Percentiles rank a stretch among this genome's conserved stretches.
These are phyloP conservation scores for Linanthus parryae DNA, from an alignment of 148 eudicot species.

Conservation along the genomic window DNA sequence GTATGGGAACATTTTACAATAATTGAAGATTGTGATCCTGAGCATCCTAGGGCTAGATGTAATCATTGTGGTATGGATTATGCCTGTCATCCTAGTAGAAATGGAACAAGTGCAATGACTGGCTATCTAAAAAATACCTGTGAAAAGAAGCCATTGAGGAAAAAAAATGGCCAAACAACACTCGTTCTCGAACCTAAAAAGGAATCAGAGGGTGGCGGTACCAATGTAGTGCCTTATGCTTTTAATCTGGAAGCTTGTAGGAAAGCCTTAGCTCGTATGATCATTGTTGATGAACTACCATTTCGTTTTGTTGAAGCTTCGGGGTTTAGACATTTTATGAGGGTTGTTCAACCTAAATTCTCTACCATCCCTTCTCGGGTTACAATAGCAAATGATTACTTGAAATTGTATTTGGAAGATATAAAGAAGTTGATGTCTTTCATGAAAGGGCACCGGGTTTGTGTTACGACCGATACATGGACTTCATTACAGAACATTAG, in stretches of 20 bases:
- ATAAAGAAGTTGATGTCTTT: not conserved
- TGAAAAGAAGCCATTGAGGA: not conserved
- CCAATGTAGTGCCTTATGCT: too few relatives aligned
- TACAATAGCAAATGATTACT: not conserved
- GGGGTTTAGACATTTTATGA: not conserved
- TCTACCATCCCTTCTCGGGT: not conserved
- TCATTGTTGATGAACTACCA: not conserved
- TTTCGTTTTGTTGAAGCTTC: not conserved
- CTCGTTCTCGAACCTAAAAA: not conserved
- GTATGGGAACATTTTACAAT: too few relatives aligned
- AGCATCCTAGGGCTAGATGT: not conserved
- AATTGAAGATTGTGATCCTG: too few relatives aligned
- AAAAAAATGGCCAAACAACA: not conserved
- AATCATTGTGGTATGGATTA: not conserved
- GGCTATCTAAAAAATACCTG: not conserved
- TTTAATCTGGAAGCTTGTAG: not conserved
- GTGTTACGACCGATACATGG: constrained; percentile 9
- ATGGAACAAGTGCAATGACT: not conserved
- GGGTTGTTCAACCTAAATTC: not conserved
- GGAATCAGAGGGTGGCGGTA: not conserved
- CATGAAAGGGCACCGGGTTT: not conserved
- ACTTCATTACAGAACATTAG: constrained; percentile 7
- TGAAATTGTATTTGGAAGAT: not conserved
- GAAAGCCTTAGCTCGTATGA: not conserved
- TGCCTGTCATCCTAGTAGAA: not conserved